These are phyloP conservation scores for Pichia norvegensis DNA, from an alignment of 1,139 yeast genomes.

Conservation along the genomic window DNA sequence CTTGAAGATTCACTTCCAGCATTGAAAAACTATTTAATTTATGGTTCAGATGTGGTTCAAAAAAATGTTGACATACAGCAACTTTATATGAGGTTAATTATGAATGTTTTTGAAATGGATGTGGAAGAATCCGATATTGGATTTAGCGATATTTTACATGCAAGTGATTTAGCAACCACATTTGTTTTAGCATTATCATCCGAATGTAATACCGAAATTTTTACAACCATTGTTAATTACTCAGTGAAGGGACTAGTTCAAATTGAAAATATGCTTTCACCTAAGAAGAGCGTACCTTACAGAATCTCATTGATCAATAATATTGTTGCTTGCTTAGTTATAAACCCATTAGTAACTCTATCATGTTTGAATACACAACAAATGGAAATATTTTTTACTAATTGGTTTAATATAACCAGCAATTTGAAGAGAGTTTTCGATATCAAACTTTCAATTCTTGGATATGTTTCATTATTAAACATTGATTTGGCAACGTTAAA, in stretches of 20 bases:
- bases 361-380: slow-evolving; percentile 40
- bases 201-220: slow-evolving; percentile 33
- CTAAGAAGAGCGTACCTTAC: slow-evolving; percentile 28
- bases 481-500: slow-evolving; percentile 21
- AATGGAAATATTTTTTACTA: slow-evolving; percentile 46
- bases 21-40: slow-evolving; percentile 68
- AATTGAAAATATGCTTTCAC: slow-evolving; percentile 22
- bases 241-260: slow-evolving; percentile 23
- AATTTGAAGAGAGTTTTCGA: slow-evolving; percentile 70
- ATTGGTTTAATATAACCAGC: slow-evolving; percentile 59
- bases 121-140: slow-evolving; percentile 37
- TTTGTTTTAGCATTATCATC: slow-evolving; percentile 42
- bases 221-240: slow-evolving; percentile 35
- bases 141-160: slow-evolving; percentile 42
- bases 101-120: slow-evolving; percentile 27
- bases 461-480: slow-evolving; percentile 47
- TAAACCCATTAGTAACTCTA: slow-evolving; percentile 52
- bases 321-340: slow-evolving; percentile 57
- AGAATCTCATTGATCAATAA: slow-evolving; percentile 56
- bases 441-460: slow-evolving; percentile 65
- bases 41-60: slow-evolving; percentile 50
- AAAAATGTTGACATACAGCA: slow-evolving; percentile 30
- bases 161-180: slow-evolving; percentile 48
- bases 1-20: slow-evolving; percentile 73
- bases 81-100: slow-evolving; percentile 23